Base-by-base conservation (phyloP, 1,284 basidiomycete genomes). In the Inonotus hispidus region DNA sequence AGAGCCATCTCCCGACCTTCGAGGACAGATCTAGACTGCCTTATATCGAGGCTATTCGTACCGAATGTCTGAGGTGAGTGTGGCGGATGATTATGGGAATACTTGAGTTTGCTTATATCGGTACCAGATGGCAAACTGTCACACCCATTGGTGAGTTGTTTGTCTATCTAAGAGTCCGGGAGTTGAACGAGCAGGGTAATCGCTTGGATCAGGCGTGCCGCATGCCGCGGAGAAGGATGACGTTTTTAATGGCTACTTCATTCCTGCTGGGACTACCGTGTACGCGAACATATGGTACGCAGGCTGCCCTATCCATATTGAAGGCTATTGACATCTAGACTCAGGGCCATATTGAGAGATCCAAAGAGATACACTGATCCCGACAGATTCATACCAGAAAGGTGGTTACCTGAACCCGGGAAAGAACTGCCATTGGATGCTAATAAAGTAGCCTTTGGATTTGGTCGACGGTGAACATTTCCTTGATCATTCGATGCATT, bases 211-310 rank as follows among this genome's bases (percentile, higher is more conserved):
- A 61, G 60, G 46, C 39, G 21, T 53, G 19, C 69, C 72, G 0
- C 70, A 72, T 50, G 58, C 66, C 2, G 64, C 68, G 1, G 67
- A 66, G 47, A 67, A 71, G 41, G 66, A 66, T 47, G 66, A 66
- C 23, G 50, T 46, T 4, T 64, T 64, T 29, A 37, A 63, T 13
- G 66, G 64, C 7, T 61, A 63, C 52, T 53, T 62, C 38, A 65
- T 66, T 13, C 64, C 66, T n/a, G 61, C 61, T 14, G 64, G 63
- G 11, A 63, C 66, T 4, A 58, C 59, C 11, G 41, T 65, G 11
- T 43, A 62, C n/a, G 37, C 62, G 23, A 66, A 66, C 58, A 32
- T 58, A 37, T 64, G 62, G 65, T 62, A 16, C 10, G 46, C 7
- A 14, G 7, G 19, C 7, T 23, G 11, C 8, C 8, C 2, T 29